phyloP scores from a whole-genome alignment of 805 yeast species.

The Spathaspora arborariae region DNA sequence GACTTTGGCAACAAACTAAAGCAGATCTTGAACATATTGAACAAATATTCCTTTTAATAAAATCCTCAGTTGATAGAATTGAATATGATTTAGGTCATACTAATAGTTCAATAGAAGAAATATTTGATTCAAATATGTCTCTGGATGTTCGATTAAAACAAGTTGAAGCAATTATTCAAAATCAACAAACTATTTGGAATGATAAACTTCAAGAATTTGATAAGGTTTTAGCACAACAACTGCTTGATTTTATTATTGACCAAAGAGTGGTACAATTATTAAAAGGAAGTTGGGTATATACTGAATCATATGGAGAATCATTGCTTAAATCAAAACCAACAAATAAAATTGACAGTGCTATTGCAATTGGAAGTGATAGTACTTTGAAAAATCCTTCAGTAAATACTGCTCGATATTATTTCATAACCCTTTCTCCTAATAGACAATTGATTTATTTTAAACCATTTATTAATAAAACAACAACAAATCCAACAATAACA shows the following conservation, averaged over 20 bases:
- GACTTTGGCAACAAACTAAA: slow-evolving; percentile 62
- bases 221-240: slow-evolving; percentile 49
- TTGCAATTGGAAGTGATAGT: not conserved
- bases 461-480: slow-evolving; percentile 48
- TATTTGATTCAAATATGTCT: slow-evolving; percentile 45
- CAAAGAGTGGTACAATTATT: slow-evolving; percentile 70
- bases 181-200: slow-evolving; percentile 42
- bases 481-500: slow-evolving; percentile 53
- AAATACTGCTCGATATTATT: slow-evolving; percentile 32
- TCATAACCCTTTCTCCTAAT: slow-evolving; percentile 63
- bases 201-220: slow-evolving; percentile 46
- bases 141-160: slow-evolving; percentile 54
- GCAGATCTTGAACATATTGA: slow-evolving; percentile 45
- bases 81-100: slow-evolving; percentile 21
- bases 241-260: slow-evolving; percentile 66
- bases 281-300: slow-evolving; percentile 78
- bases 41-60: slow-evolving; percentile 45
- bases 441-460: slow-evolving; percentile 57
- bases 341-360: slow-evolving; percentile 11
- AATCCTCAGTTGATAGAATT: slow-evolving; percentile 22
- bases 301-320: slow-evolving; percentile 48
- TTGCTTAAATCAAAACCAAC: slow-evolving; percentile 19
- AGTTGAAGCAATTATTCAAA: slow-evolving; percentile 36
- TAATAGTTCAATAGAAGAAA: slow-evolving; percentile 38
- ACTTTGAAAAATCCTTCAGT: too few relatives aligned